Conservation (phyloP, 805 yeast genomes). For the Geotrichum ghanense region DNA sequence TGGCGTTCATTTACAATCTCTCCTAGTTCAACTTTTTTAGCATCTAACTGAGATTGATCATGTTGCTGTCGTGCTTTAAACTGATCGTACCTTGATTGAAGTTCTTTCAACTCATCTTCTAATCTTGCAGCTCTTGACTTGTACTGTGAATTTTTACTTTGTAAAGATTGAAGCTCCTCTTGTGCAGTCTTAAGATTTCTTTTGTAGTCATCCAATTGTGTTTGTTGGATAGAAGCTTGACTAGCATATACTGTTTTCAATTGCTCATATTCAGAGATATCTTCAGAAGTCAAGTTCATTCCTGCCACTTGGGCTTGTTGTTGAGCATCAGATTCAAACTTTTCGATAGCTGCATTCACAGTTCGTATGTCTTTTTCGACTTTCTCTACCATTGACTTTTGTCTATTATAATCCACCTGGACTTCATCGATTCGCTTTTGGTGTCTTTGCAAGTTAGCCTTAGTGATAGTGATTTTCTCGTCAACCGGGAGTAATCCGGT, state of each 20-base stretch:
- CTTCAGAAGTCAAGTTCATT: conserved; percentile 36
- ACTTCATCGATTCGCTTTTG: conserved; percentile 41
- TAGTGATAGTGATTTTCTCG: conserved; percentile 40
- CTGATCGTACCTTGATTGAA: conserved; percentile 28
- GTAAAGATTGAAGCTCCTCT: conserved; percentile 13
- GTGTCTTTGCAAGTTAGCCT: conserved; percentile 31
- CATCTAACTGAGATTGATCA: conserved; percentile 15
- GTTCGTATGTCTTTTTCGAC: conserved; percentile 37
- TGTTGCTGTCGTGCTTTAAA: conserved; percentile 21
- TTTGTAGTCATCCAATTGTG: conserved; percentile 12
- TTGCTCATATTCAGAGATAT: conserved; percentile 43
- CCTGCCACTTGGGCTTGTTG: conserved; percentile 23
- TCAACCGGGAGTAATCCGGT: conserved; percentile 50
- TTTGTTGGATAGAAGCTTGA: conserved; percentile 17
- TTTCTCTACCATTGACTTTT: conserved; percentile 31
- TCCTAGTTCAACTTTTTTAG: conserved; percentile 16
- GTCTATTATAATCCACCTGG: conserved; percentile 40
- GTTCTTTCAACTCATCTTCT: conserved; percentile 25
- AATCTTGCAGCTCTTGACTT: conserved; percentile 10
- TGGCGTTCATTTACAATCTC: conserved; percentile 17
- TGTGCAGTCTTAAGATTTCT: conserved; percentile 18
- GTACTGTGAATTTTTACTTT: conserved; percentile 12
- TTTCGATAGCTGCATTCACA: conserved; percentile 31
- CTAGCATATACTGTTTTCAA: conserved; percentile 40
- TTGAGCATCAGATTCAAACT: conserved; percentile 29